These are phyloP conservation scores for Yamadazyma epiphylla DNA, from an alignment of 1,139 yeast genomes.

Conservation along the genomic window DNA sequence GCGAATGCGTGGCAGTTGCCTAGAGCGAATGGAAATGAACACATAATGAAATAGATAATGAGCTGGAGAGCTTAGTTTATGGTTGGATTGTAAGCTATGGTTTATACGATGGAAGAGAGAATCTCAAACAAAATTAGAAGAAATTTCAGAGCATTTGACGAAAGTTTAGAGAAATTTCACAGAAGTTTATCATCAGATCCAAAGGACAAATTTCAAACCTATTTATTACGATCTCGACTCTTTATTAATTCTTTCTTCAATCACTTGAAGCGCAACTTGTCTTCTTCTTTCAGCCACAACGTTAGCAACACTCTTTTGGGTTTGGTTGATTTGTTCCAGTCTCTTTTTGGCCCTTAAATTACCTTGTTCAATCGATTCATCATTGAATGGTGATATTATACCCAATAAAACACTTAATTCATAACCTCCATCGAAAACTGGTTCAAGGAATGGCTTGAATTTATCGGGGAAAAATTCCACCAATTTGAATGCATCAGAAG, in stretches of 20 bases:
- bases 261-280: slow-evolving; percentile 77
- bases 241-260: slow-evolving; percentile 64
- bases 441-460: slow-evolving; percentile 48
- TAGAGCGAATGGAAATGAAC: too few species aligned
- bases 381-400: slow-evolving; percentile 63
- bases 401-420: slow-evolving; percentile 52
- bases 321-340: slow-evolving; percentile 41
- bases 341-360: slow-evolving; percentile 65
- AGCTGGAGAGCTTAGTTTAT: too few species aligned
- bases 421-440: slow-evolving; percentile 52
- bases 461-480: slow-evolving; percentile 76
- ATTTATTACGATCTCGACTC: too few species aligned
- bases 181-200: too few species aligned
- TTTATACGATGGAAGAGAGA: too few species aligned
- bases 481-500: slow-evolving; percentile 83
- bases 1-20: too few species aligned
- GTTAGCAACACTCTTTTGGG: slow-evolving; percentile 41
- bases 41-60: too few species aligned
- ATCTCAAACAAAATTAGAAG: too few species aligned
- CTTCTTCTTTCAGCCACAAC: slow-evolving; percentile 81
- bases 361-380: slow-evolving; percentile 68
- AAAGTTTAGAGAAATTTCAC: too few species aligned
- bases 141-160: too few species aligned
- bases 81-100: too few species aligned
- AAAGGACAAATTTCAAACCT: too few species aligned